These are phyloP conservation scores for Austroboletus festivus DNA, from an alignment of 768 basidiomycete genomes.

Conservation along the genomic window DNA sequence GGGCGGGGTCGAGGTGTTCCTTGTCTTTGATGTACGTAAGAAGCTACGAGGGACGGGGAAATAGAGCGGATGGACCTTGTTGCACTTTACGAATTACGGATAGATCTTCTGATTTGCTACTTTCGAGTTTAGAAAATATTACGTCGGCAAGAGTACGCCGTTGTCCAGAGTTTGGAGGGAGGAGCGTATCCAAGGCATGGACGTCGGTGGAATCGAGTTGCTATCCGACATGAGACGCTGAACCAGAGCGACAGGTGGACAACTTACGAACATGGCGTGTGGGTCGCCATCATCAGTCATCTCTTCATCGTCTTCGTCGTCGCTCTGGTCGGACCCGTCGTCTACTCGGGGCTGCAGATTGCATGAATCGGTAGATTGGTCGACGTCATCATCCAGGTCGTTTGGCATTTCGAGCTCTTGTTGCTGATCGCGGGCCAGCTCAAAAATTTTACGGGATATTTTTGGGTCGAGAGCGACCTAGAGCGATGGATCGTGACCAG, in stretches of 20 bases:
- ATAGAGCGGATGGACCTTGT: constrained; percentile 41
- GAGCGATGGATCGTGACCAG: too few species aligned
- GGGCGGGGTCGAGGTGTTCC: constrained; percentile 71
- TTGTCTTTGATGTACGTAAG: constrained; percentile 34
- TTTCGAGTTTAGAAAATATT: constrained; percentile 92
- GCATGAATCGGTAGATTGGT: constrained; percentile 26
- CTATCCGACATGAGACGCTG: constrained; percentile 34
- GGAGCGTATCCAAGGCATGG: constrained; percentile 75
- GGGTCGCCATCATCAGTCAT: constrained; percentile 41
- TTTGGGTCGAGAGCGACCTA: constrained; percentile 79
- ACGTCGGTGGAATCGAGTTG: constrained; percentile 91
- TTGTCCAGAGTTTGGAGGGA: constrained; percentile 72
- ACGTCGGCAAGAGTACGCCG: constrained; percentile 90
- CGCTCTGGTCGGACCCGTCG: constrained; percentile 60
- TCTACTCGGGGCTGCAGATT: constrained; percentile 29
- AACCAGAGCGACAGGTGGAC: not conserved
- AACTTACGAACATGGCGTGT: constrained; percentile 60
- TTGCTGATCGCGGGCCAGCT: constrained; percentile 90
- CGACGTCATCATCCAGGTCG: constrained; percentile 46
- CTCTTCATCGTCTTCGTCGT: constrained; percentile 27
- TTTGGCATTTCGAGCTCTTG: constrained; percentile 74
- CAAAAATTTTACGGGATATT: constrained; percentile 83
- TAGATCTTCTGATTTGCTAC: constrained; percentile 50
- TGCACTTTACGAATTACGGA: constrained; percentile 58
- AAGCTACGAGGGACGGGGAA: not conserved